A percentile compares a stretch with the other conserved stretches of the same genome.
phyloP scores from a whole-genome alignment of 306 rosid species.

The Hylodesmum podocarpum region DNA sequence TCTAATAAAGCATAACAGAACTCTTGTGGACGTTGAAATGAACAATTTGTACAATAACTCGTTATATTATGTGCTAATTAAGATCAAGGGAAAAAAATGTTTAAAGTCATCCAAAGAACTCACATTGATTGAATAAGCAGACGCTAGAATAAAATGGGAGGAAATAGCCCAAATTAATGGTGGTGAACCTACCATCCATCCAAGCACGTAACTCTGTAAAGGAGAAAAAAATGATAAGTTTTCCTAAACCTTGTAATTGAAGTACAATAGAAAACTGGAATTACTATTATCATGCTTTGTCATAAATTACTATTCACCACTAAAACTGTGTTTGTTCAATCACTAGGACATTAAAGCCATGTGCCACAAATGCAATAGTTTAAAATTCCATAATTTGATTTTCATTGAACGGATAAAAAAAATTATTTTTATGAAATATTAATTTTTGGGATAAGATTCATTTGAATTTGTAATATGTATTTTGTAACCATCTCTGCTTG shows the following conservation, averaged over 20 bases:
- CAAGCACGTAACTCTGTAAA: constrained; percentile 67
- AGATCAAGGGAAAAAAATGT: neutral
- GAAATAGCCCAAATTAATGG: constrained; percentile 74
- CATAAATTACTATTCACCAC: neutral
- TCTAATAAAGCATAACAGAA: neutral
- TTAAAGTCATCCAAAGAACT: constrained; percentile 30
- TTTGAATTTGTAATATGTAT: no score
- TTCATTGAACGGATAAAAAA: neutral
- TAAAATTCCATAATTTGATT: neutral
- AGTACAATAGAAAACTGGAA: neutral
- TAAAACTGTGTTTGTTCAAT: neutral
- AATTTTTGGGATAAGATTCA: neutral
- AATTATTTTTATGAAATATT: no score
- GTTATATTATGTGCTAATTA: neutral
- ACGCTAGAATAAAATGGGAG: constrained; percentile 59
- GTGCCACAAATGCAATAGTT: neutral
- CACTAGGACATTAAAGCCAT: no score
- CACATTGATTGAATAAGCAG: constrained; percentile 78
- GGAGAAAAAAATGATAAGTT: constrained; percentile 5
- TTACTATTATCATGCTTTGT: neutral
- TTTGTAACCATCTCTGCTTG: no score
- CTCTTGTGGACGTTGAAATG: neutral
- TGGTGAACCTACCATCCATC: constrained; percentile 77
- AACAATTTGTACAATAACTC: neutral
- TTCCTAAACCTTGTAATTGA: neutral